Evolutionary conservation across 1,139 yeast genomes (phyloP).

Genomic region (Wickerhamomyces sp.): DNA sequence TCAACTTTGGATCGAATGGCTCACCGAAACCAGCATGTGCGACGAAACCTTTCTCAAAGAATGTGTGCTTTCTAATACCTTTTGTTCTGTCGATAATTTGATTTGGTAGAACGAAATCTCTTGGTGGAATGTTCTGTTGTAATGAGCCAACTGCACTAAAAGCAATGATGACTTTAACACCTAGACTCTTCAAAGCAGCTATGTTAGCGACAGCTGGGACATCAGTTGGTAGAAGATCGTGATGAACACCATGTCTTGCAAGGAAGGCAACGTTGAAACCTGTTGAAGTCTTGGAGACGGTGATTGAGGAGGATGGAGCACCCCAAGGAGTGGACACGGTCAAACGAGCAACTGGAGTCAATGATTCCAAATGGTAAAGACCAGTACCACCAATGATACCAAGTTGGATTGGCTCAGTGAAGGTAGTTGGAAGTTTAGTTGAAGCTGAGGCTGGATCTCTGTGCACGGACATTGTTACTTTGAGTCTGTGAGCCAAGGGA

Average conservation of each 20-base stretch:
- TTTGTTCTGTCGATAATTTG: conserved; percentile 96
- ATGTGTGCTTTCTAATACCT: conserved; percentile 87
- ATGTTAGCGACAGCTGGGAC: conserved; percentile 94
- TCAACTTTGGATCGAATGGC: conserved; percentile 79
- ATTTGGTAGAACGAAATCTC: conserved; percentile 92
- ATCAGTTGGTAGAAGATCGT: conserved; percentile 82
- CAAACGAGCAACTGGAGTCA: conserved; percentile 80
- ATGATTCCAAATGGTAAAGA: conserved; percentile 77
- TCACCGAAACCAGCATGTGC: conserved; percentile 98
- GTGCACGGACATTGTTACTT: conserved; percentile 18
- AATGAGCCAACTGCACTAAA: conserved; percentile 96
- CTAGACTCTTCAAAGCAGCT: conserved; percentile 85
- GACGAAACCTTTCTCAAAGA: conserved; percentile 88
- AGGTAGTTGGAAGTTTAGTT: conserved; percentile 27
- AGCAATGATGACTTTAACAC: conserved; percentile 85
- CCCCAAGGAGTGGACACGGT: conserved; percentile 96
- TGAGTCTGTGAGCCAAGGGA: conserved; percentile 1
- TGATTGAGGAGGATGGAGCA: conserved; percentile 87
- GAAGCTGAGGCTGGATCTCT: conserved; percentile 16
- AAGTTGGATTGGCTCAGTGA: conserved; percentile 58
- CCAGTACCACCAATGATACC: conserved; percentile 99
- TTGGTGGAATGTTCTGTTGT: conserved; percentile 81
- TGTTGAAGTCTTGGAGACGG: conserved; percentile 66
- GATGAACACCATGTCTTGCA: conserved; percentile 91
- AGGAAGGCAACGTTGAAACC: conserved; percentile 91